Base-by-base conservation (phyloP, 2,329 filamentous ascomycete species). In the Cryphonectria parasitica region DNA sequence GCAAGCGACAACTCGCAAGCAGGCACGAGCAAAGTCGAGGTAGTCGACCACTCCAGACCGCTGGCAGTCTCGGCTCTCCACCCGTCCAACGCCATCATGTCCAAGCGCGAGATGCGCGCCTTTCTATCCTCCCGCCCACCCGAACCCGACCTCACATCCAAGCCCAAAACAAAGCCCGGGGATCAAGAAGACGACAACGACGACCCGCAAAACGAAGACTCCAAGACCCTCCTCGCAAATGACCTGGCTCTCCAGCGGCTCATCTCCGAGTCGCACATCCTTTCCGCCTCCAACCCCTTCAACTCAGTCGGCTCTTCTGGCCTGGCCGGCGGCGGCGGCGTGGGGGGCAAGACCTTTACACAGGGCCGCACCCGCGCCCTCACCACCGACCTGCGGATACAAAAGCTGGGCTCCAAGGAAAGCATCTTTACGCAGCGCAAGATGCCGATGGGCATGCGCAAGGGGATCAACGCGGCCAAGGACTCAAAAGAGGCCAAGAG, bases 211-310 rank as follows among this genome's bases (percentile, higher is more conserved):
- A 81, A 86, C 71, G 88, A 91, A 77, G 88, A 91, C 77, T 86
- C 87, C 66, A 85, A 85, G 73, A 87, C 87, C 15, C 92, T 97
- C 73, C 86, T 98, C 25, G 94, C 95, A 79, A 95, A 98, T 80
- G 96, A 98, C 80, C 89, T 97, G 68, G 95, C 93, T 54, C 89
- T 99, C 19, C 95, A 98, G 80, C 91, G 94, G 63, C 89, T 99
- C 56, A 89, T 99, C 70, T 88, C 91, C 75, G 96, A 99, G 85
- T 98, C 95, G 0, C 94, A 97, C 81, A 90, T 98, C 72, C 89
- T 98, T 70, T 83, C 87, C 0, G 83, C 85, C 69, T 83, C 86
- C 3, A 85, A 87, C 61, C 84, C 86, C 25, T 77, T 80, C 71
- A 78, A 79, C 73, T 76, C 79, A 61, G 84, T 87, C 31, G 77